phyloP scores from a whole-genome alignment of 371 early-diverging fungal species.

The Lichtheimia ornata region DNA sequence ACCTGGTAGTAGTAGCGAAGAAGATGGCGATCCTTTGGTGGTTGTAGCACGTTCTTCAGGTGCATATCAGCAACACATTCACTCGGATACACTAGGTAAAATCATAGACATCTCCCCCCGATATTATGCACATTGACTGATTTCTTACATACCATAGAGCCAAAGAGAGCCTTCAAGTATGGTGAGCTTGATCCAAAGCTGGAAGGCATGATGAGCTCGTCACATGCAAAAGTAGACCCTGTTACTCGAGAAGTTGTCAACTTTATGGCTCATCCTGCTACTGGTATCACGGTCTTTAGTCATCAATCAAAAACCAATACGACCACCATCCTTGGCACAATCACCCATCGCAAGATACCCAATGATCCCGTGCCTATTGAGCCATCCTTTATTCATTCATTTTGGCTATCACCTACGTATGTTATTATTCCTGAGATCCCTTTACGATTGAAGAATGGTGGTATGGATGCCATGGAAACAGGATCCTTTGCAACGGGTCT shows the following conservation, averaged over 20 bases:
- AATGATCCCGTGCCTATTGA: constrained; percentile 12
- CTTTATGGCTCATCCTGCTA: constrained; percentile 21
- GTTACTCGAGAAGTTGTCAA: constrained; percentile 52
- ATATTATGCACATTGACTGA: too few species aligned
- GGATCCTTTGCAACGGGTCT: constrained; percentile 43
- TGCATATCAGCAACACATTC: constrained; percentile 43
- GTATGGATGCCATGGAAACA: constrained; percentile 41
- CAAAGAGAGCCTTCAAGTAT: constrained; percentile 53
- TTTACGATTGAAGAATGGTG: constrained; percentile 35
- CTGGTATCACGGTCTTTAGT: constrained; percentile 8
- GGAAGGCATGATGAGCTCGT: constrained; percentile 48
- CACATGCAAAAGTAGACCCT: constrained; percentile 59
- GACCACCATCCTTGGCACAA: constrained; percentile 36
- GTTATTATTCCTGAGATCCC: constrained; percentile 58
- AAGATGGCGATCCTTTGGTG: constrained; percentile 54
- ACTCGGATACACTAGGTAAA: constrained; percentile 60
- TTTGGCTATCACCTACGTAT: constrained; percentile 53
- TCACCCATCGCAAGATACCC: constrained; percentile 29
- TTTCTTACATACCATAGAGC: constrained; percentile 26
- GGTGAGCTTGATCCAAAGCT: constrained; percentile 39
- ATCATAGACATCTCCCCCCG: too few species aligned
- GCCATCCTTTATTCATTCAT: constrained; percentile 33
- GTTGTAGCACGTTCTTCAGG: too few species aligned
- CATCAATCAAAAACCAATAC: constrained; percentile 3
- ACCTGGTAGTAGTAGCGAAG: too few species aligned